phyloP scores from a whole-genome alignment of 2,329 filamentous ascomycete genomes.

The Talaromyces albobiverticillius region DNA sequence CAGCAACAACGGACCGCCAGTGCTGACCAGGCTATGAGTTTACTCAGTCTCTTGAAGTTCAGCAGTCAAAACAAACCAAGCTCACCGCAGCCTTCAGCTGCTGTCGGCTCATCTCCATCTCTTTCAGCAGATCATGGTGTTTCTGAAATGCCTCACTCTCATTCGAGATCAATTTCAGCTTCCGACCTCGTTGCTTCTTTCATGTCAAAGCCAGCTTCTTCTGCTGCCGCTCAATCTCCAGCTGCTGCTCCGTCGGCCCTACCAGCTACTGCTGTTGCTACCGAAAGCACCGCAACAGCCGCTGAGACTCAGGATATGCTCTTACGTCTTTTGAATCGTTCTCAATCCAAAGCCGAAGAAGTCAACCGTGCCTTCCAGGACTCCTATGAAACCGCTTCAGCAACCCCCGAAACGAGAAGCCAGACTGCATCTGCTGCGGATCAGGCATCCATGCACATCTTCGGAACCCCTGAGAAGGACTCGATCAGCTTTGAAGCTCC shows the following conservation, averaged over 20 bases:
- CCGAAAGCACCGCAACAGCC: constrained; percentile 20
- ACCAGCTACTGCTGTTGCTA: constrained; percentile 18
- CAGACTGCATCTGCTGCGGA: constrained; percentile 23
- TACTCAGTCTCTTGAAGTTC: constrained; percentile 66
- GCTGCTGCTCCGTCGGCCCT: constrained; percentile 29
- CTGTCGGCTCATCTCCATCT: constrained; percentile 24
- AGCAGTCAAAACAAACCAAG: constrained; percentile 47
- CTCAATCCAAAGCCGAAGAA: constrained; percentile 40
- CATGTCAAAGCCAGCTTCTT: constrained; percentile 44
- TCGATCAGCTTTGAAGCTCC: constrained; percentile 38
- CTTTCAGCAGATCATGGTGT: constrained; percentile 24
- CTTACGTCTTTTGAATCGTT: constrained; percentile 78
- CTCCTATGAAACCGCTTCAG: constrained; percentile 16
- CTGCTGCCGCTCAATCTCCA: constrained; percentile 19
- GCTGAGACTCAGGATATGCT: constrained; percentile 78
- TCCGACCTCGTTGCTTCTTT: constrained; percentile 58
- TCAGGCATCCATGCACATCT: constrained; percentile 32
- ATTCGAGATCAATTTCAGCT: constrained; percentile 47
- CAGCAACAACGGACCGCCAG: constrained; percentile 33
- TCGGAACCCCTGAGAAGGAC: constrained; percentile 25
- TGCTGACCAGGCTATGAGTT: constrained; percentile 52
- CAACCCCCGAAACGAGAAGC: constrained; percentile 11
- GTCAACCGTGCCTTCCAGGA: constrained; percentile 1
- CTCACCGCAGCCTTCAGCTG: constrained; percentile 27
- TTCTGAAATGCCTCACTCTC: constrained; percentile 23